Evolutionary conservation across 176 grass and related monocot genomes (phyloP).

Genomic region (barley (Hordeum vulgare)): DNA sequence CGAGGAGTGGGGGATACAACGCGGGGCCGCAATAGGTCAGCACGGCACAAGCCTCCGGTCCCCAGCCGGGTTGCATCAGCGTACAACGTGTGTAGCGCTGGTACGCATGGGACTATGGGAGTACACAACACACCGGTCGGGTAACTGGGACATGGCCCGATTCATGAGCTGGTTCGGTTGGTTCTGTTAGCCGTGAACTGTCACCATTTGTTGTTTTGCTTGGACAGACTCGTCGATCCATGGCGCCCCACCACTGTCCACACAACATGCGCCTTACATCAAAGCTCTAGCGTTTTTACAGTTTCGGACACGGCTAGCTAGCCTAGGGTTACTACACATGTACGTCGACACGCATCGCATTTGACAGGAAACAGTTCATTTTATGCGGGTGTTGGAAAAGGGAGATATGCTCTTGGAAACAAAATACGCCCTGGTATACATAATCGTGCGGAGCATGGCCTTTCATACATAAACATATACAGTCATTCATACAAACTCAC

Average conservation of each 20-base stretch:
- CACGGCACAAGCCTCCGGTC: not conserved
- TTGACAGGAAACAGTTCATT: not conserved
- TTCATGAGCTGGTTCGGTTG: slow-evolving; percentile 15
- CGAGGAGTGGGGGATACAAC: too few relatives aligned
- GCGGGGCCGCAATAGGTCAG: too few relatives aligned
- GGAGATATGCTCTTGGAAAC: not conserved
- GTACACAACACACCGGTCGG: not conserved
- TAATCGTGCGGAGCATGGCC: not conserved
- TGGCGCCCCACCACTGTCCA: not conserved
- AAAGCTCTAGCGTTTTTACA: not conserved
- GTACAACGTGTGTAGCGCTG: not conserved
- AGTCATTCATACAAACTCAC: too few relatives aligned
- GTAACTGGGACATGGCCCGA: not conserved
- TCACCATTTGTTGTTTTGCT: slow-evolving; percentile 30
- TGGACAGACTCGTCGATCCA: slow-evolving; percentile 9
- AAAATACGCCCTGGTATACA: not conserved
- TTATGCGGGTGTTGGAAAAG: not conserved
- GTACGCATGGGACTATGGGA: not conserved
- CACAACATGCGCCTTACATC: not conserved
- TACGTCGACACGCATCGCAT: not conserved
- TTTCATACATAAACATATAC: too few relatives aligned
- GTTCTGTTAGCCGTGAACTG: slow-evolving; percentile 20
- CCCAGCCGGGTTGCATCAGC: not conserved
- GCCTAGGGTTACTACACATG: not conserved
- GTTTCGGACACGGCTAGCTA: not conserved